Evolutionary conservation across 2,329 filamentous ascomycete genomes (phyloP), one percentile per base, ranked within the genome.

Genomic region (Fusarium decemcellulare): DNA sequence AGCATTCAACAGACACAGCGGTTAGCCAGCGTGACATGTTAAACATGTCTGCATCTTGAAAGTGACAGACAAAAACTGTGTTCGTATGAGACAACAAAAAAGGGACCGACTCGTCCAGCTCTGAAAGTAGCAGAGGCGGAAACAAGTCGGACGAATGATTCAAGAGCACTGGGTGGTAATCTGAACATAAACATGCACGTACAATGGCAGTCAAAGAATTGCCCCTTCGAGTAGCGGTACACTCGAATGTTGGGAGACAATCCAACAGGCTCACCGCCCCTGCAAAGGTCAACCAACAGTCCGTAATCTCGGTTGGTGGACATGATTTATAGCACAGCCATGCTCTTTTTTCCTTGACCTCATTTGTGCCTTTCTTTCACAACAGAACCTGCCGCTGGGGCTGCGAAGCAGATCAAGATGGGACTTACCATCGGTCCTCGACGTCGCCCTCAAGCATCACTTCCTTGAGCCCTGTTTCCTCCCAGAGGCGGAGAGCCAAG

Each of bases 141-240:
- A 44, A 37, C 34, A 18, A 18, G 29, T 14, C 37, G 16, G 34
- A 32, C 15, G 6, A 23, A 14, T 10, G 23, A 34, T n/a, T 30
- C 18, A 15, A 18, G 14, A 34, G 23, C 23, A 52, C n/a, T 36
- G 23, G 29, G 23, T 23, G 16, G 27, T 30, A 48, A 30, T 40
- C 53, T 37, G 32, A 44, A 50, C 32, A 42, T 14, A 36, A 30
- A 29, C 51, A 43, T 43, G 43, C 16, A 74, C 91, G 74, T 87
- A 95, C 93, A 98, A 78, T 98, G 95, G 74, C 93, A 91, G 76
- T 94, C 94, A 78, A 98, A 98, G 78, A 95, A 97, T 77, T 98
- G 94, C 0, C 93, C 93, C 70, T 91, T 88, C 1, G 87, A 88
- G 79, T 98, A 98, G 23, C 95, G 88, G 81, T 98, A 98, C 32